Percentiles rank a stretch among this genome's conserved stretches.
phyloP scores from a whole-genome alignment of 345 rosid genomes.

The Salix arbutifolia region DNA sequence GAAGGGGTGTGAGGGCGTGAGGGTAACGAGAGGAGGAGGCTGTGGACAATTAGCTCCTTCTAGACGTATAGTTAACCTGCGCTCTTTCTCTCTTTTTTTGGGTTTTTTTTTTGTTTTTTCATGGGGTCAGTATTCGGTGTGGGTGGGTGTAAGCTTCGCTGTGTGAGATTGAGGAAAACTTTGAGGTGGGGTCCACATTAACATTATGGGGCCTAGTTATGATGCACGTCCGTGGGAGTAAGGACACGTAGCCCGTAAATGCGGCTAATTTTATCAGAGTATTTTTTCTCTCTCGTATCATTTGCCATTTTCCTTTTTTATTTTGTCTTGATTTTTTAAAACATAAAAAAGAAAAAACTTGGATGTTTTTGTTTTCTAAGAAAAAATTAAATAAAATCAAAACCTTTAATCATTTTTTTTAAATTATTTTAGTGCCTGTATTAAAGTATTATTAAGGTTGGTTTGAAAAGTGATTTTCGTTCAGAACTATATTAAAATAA shows the following conservation, averaged over 20 bases:
- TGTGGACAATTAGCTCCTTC: conserved; percentile 33
- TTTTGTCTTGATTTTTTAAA: too few species aligned
- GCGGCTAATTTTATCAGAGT: background rate
- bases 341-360: too few species aligned
- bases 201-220: background rate
- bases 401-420: too few species aligned
- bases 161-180: background rate
- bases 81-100: background rate
- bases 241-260: background rate
- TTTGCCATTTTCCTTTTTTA: too few species aligned
- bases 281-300: background rate
- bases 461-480: too few species aligned
- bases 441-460: too few species aligned
- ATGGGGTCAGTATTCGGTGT: background rate
- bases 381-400: too few species aligned
- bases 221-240: background rate
- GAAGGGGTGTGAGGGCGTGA: conserved; percentile 20
- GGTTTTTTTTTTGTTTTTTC: background rate
- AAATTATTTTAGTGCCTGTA: too few species aligned
- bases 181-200: background rate
- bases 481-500: too few species aligned
- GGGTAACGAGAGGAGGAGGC: conserved; percentile 18
- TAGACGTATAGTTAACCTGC: conserved; percentile 25
- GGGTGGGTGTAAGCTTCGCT: background rate
- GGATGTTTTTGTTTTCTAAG: too few species aligned